These are phyloP conservation scores for Zangia roseola DNA, from an alignment of 768 basidiomycete species.

Conservation along the genomic window DNA sequence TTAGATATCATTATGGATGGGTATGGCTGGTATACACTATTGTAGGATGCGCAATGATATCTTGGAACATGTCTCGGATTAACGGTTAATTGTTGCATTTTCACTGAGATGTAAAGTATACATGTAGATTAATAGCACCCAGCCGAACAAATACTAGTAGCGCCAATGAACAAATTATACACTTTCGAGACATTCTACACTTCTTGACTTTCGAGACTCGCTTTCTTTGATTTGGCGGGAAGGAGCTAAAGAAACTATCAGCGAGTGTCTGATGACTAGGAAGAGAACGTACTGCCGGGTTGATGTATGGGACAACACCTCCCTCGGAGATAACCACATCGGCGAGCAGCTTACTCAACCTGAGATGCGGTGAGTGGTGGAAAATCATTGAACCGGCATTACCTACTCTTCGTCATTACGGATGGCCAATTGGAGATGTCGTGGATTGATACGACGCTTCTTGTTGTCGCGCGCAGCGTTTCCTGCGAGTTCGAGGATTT, in stretches of 20 bases:
- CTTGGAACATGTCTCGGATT: constrained; percentile 6
- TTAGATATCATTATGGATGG: constrained; percentile 22
- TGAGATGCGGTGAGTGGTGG: constrained; percentile 22
- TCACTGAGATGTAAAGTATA: neutral
- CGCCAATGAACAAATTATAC: neutral
- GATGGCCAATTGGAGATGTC: constrained; percentile 93
- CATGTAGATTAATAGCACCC: constrained; percentile 3
- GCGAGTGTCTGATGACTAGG: neutral
- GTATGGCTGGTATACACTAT: constrained; percentile 18
- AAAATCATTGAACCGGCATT: neutral
- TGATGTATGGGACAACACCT: constrained; percentile 87
- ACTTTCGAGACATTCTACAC: constrained; percentile 18
- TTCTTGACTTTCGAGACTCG: constrained; percentile 33
- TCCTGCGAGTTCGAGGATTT: constrained; percentile 92
- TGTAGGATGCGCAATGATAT: constrained; percentile 31
- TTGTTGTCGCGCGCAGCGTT: constrained; percentile 90
- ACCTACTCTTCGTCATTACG: constrained; percentile 88
- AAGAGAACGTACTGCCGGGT: constrained; percentile 44
- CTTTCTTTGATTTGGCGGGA: constrained; percentile 31
- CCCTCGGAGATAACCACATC: constrained; percentile 93
- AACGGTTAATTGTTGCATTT: neutral
- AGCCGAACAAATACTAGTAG: neutral
- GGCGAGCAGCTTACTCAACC: constrained; percentile 68
- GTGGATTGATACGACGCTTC: constrained; percentile 94
- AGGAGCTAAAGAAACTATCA: constrained; percentile 23